phyloP scores from a whole-genome alignment of 163 green algal species.

The Chlorella variabilis region DNA sequence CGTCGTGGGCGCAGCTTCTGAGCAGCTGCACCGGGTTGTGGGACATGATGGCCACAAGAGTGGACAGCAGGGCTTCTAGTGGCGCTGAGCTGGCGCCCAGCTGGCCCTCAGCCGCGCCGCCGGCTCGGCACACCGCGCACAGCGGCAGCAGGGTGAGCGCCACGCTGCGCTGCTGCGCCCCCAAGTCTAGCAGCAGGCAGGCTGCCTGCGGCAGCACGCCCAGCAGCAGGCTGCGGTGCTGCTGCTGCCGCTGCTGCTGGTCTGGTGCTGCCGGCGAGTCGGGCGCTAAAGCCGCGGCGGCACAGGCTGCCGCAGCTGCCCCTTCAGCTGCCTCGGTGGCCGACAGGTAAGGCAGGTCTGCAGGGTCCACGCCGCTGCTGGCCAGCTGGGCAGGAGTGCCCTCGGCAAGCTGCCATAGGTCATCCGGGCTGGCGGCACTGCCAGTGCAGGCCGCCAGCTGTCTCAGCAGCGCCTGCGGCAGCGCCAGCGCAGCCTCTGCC shows the following conservation, averaged over 20 bases:
- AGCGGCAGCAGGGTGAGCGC: constrained; percentile 38
- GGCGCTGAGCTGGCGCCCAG: background rate
- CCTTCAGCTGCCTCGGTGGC: constrained; percentile 5
- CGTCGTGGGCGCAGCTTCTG: constrained; percentile 40
- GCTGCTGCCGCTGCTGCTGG: background rate
- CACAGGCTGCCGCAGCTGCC: background rate
- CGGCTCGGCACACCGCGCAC: constrained; percentile 2
- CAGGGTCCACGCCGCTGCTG: background rate
- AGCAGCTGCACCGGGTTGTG: constrained; percentile 39
- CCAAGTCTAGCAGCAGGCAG: constrained; percentile 13
- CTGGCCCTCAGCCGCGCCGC: background rate
- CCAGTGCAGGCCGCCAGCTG: background rate
- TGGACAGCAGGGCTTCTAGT: background rate
- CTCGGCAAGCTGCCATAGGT: background rate
- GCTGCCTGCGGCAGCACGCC: background rate
- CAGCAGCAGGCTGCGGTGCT: background rate
- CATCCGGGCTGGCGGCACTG: background rate
- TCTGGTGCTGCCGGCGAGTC: too few species aligned
- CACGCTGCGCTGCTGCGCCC: constrained; percentile 25
- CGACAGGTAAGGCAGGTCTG: background rate
- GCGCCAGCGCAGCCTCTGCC: background rate
- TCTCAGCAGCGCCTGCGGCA: background rate
- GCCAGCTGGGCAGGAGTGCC: background rate
- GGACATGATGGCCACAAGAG: constrained; percentile 35
- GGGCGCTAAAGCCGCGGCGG: too few species aligned